Base-by-base conservation (phyloP, 2,329 filamentous ascomycete genomes). In the Zarea fungicola region DNA sequence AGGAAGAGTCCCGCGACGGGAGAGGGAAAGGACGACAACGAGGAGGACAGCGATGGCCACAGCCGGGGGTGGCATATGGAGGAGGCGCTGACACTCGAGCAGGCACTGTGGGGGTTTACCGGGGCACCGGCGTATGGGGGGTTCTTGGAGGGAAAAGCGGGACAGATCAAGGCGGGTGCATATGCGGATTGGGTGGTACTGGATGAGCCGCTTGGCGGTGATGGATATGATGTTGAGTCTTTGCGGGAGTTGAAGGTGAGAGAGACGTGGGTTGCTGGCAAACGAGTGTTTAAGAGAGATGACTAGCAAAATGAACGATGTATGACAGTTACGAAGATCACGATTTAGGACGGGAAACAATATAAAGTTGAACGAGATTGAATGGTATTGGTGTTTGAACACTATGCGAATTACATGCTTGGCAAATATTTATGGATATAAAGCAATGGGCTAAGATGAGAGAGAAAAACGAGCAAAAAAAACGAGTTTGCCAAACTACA, bases 171-270 rank as follows among this genome's bases (percentile, higher is more conserved):
- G 47, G 62, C 70, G n/a, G 82, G 81, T 0, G 79, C 77, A 1
- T 80, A 79, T 60, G 84, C 83, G 0, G 84, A 87, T 62, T 87
- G 83, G 83, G 71, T 87, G 4, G 82, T 88, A n/a, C 63, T 87
- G 11, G 82, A 86, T 54, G 61, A 69, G 52, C 74, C 78, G 37
- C 58, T 85, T 0, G 26, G 19, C 14, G 43, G 43, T 6, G 75
- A 77, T 47, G 66, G 58, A 0, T 62, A 77, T 26, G 67, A 71
- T 10, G 51, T 76, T 3, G 80, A 83, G 50, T 69, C 70, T 11
- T 56, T 87, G 47, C 74, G 79, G 21, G 66, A 65, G 5, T 58
- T 84, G 7, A 71, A 64, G 42, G 82, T 87, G 2, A 71, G 67
- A 52, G 83, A 87, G 68, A 87, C 84, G 0, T 88, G 84, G 84